Evolutionary conservation across 2,329 filamentous ascomycete species (phyloP).

Genomic region (Microdochium paspali): DNA sequence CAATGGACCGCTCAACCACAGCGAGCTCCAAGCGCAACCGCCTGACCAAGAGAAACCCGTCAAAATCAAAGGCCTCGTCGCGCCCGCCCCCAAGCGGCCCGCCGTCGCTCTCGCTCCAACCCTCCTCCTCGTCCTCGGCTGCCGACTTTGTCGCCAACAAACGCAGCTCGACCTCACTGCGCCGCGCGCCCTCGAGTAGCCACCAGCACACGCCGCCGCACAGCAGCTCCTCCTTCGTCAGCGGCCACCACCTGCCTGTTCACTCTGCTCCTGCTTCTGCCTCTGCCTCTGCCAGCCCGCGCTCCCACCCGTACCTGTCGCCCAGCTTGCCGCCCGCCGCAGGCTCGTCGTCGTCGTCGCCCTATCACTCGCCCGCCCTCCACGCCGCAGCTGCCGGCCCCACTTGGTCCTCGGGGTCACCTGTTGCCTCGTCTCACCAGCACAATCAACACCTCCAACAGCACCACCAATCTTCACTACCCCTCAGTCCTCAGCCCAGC

Average conservation of each 20-base stretch:
- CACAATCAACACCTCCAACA: constrained; percentile 1
- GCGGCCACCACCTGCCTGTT: constrained; percentile 13
- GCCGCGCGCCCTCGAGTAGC: constrained; percentile 41
- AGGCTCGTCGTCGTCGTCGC: too few relatives aligned
- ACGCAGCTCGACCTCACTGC: constrained; percentile 54
- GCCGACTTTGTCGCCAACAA: constrained; percentile 40
- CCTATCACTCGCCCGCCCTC: constrained; percentile 3
- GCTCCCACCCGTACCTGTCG: constrained; percentile 36
- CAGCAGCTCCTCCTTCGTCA: constrained; percentile 34
- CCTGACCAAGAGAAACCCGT: not conserved
- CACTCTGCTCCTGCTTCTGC: too few relatives aligned
- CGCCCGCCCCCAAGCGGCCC: constrained; percentile 17
- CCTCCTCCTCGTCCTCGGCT: constrained; percentile 1
- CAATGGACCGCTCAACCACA: constrained; percentile 41
- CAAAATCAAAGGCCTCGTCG: not conserved
- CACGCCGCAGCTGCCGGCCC: constrained; percentile 10
- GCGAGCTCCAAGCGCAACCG: constrained; percentile 23
- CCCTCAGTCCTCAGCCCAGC: constrained; percentile 21
- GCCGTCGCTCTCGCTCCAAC: not conserved
- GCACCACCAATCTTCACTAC: constrained; percentile 19
- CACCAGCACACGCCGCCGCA: constrained; percentile 9
- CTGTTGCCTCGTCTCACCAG: not conserved
- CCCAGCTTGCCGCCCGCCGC: constrained; percentile 29
- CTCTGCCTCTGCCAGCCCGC: constrained; percentile 16
- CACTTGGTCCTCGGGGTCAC: not conserved